phyloP scores from a whole-genome alignment of 2,329 filamentous ascomycete species.

The Fusarium cyanostomum region DNA sequence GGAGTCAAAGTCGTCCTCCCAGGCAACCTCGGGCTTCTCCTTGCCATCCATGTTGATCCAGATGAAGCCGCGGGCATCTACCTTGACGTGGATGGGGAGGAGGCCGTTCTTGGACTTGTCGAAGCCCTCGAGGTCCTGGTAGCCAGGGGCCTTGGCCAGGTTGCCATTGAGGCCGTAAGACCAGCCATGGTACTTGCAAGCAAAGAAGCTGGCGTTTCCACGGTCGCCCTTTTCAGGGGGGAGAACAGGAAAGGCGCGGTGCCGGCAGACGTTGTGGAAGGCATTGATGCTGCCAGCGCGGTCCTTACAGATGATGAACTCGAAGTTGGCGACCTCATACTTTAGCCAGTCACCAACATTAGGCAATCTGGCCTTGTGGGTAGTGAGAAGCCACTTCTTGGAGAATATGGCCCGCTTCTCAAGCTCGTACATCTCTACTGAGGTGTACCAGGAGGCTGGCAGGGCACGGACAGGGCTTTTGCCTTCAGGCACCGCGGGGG shows the following conservation, averaged over 20 bases:
- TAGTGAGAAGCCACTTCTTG: conserved; percentile 64
- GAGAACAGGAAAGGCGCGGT: conserved; percentile 66
- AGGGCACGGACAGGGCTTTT: conserved; percentile 49
- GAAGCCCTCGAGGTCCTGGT: conserved; percentile 64
- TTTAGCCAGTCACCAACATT: conserved; percentile 66
- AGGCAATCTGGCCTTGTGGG: conserved; percentile 59
- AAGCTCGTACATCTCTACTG: conserved; percentile 64
- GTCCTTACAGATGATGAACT: conserved; percentile 63
- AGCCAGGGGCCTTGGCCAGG: conserved; percentile 68
- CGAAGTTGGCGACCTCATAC: conserved; percentile 64
- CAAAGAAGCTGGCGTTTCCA: conserved; percentile 62
- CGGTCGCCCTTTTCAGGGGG: conserved; percentile 55
- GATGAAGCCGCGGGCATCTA: conserved; percentile 64
- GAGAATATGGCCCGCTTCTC: conserved; percentile 67
- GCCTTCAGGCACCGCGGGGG: conserved; percentile 30
- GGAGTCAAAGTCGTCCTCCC: conserved; percentile 61
- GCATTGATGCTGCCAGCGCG: conserved; percentile 62
- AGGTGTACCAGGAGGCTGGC: conserved; percentile 62
- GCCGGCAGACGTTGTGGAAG: conserved; percentile 71
- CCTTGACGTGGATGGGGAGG: conserved; percentile 62
- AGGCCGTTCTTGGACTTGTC: conserved; percentile 65
- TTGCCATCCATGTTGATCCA: conserved; percentile 65
- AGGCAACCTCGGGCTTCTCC: conserved; percentile 57
- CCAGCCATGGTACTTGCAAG: conserved; percentile 71
- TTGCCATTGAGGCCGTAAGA: conserved; percentile 66